A percentile compares a stretch with the other conserved stretches of the same genome.
Evolutionary conservation across 768 basidiomycete genomes (phyloP).

Genomic region (Boletus rubescentipes): DNA sequence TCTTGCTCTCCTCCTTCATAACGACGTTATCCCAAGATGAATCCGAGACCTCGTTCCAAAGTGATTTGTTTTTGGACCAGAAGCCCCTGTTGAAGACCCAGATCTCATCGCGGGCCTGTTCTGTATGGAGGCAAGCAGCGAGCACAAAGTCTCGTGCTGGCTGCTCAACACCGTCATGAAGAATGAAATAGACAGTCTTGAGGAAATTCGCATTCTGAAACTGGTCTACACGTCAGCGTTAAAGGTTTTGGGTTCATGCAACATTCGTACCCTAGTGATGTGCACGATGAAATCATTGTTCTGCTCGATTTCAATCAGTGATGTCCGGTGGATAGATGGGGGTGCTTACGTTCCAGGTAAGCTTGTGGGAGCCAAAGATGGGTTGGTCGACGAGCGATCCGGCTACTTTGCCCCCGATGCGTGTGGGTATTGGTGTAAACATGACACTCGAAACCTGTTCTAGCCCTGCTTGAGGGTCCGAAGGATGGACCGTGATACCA

Average conservation of each 20-base stretch:
- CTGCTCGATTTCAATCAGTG: slow-evolving; percentile 32
- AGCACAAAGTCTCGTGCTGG: slow-evolving; percentile 51
- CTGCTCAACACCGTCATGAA: slow-evolving; percentile 62
- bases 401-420: slow-evolving; percentile 36
- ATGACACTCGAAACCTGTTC: slow-evolving; percentile 48
- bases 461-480: slow-evolving; percentile 44
- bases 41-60: slow-evolving; percentile 63
- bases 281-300: slow-evolving; percentile 57
- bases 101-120: slow-evolving; percentile 64
- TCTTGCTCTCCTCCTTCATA: slow-evolving; percentile 68
- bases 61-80: slow-evolving; percentile 61
- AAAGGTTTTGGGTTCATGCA: not conserved
- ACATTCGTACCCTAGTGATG: slow-evolving; percentile 43
- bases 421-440: slow-evolving; percentile 51
- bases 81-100: slow-evolving; percentile 73
- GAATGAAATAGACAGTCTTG: slow-evolving; percentile 44
- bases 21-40: slow-evolving; percentile 77
- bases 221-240: slow-evolving; percentile 22
- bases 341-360: slow-evolving; percentile 57
- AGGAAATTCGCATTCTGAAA: slow-evolving; percentile 25
- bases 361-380: slow-evolving; percentile 52
- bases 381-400: slow-evolving; percentile 56
- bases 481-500: slow-evolving; percentile 42
- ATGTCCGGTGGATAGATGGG: not conserved
- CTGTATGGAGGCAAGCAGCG: slow-evolving; percentile 48